Percentiles rank a stretch among this genome's conserved stretches.
These are phyloP conservation scores for Lophium mytilinum DNA, from an alignment of 495 filamentous ascomycete species.

Conservation along the genomic window DNA sequence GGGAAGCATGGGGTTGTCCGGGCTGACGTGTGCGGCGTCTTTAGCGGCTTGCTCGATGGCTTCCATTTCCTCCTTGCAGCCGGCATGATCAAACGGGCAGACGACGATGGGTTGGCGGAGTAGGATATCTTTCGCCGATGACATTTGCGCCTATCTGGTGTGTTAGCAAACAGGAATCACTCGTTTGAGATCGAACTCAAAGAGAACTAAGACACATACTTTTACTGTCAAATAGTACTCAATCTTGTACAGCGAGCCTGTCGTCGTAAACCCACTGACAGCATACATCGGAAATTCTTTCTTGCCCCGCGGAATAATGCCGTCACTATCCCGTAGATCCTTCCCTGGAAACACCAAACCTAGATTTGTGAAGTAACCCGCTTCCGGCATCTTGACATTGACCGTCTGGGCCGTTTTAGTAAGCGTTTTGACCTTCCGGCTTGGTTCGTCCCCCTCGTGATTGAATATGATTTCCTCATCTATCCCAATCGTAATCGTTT, in stretches of 20 bases:
- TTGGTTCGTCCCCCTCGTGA: constrained; percentile 94
- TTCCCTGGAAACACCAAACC: constrained; percentile 86
- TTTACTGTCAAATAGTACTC: constrained; percentile 94
- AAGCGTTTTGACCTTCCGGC: constrained; percentile 78
- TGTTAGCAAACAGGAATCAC: constrained; percentile 6
- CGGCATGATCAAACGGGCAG: constrained; percentile 88
- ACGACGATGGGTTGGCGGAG: constrained; percentile 93
- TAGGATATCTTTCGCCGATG: constrained; percentile 80
- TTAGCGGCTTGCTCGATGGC: constrained; percentile 92
- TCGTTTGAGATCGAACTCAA: neutral
- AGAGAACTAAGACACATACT: constrained; percentile 43
- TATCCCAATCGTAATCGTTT: constrained; percentile 86
- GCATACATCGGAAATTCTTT: constrained; percentile 82
- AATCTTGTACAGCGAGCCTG: constrained; percentile 92
- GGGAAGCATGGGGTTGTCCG: constrained; percentile 82
- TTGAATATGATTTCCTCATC: constrained; percentile 98
- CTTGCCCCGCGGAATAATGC: constrained; percentile 76
- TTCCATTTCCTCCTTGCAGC: constrained; percentile 97
- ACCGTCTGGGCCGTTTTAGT: constrained; percentile 76
- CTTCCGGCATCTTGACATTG: constrained; percentile 72
- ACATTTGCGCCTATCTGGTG: constrained; percentile 66
- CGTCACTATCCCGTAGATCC: constrained; percentile 80
- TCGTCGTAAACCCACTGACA: constrained; percentile 85
- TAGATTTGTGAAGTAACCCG: constrained; percentile 84
- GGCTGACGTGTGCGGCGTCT: constrained; percentile 77